Evolutionary conservation across 1,284 basidiomycete species (phyloP).

Genomic region (Irpex sp.): DNA sequence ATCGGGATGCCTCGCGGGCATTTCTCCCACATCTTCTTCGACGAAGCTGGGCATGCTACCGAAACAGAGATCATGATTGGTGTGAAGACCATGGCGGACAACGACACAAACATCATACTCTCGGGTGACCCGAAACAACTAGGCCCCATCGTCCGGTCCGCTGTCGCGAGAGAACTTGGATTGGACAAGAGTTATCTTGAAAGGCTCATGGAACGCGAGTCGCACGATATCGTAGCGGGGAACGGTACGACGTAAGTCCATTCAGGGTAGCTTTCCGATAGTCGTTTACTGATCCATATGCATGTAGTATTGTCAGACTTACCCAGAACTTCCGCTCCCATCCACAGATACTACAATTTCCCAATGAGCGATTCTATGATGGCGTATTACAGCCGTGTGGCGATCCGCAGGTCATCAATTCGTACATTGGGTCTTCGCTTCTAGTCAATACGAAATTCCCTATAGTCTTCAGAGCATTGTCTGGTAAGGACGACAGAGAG

Average conservation of each 20-base stretch:
- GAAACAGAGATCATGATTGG: constrained; percentile 58
- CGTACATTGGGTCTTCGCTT: constrained; percentile 29
- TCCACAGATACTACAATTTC: constrained; percentile 48
- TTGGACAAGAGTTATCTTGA: constrained; percentile 54
- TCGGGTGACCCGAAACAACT: constrained; percentile 64
- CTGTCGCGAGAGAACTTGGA: constrained; percentile 44
- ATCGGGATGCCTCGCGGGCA: constrained; percentile 37
- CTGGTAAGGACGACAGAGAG: constrained; percentile 38
- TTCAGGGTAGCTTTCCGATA: too few species aligned
- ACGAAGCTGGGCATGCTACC: constrained; percentile 43
- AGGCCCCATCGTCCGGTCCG: constrained; percentile 56
- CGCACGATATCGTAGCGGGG: constrained; percentile 38
- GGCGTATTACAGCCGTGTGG: constrained; percentile 44
- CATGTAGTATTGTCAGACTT: constrained; percentile 49
- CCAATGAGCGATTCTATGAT: constrained; percentile 52
- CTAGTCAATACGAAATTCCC: constrained; percentile 37
- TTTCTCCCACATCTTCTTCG: constrained; percentile 36
- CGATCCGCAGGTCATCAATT: constrained; percentile 30
- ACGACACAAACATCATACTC: constrained; percentile 49
- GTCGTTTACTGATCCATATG: too few species aligned
- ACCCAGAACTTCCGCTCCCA: constrained; percentile 58
- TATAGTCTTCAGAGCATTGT: constrained; percentile 41
- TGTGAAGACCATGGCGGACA: constrained; percentile 51
- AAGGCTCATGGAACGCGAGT: constrained; percentile 45
- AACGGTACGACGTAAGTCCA: constrained; percentile 45